Evolutionary conservation across 768 basidiomycete species (phyloP), one percentile per base, ranked within the genome.

Genomic region (Suillus luteus): DNA sequence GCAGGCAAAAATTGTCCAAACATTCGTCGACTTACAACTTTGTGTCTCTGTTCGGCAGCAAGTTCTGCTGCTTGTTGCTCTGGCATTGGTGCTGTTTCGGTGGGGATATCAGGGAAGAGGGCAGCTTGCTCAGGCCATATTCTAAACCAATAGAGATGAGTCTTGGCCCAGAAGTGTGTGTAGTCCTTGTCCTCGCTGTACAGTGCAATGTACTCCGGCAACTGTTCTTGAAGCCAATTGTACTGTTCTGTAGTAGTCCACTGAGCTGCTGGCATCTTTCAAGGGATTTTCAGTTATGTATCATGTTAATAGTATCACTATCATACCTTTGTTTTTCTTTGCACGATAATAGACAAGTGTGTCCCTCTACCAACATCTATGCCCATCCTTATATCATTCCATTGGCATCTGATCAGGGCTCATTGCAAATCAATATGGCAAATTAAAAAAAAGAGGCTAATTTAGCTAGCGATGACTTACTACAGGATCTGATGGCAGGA

Each of bases 51-150:
- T 9, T 35, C 35, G 2, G 44, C 38, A 31, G 35, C 55, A 35
- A 48, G 33, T 27, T 31, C 38, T 14, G 7, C 15, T 1, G 24
- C n/a, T 35, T 63, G 55, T 19, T 58, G 40, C 27, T 54, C 11
- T 6, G 24, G 15, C 4, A 5, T 14, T 24, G 24, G 12, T 5
- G 12, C 6, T 24, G 38, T 44, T 19, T 43, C 19, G 3, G 17
- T 38, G 17, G 35, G 7, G 14, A 46, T 38, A 22, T 19, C 55
- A 0, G 62, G 62, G 38, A 62, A 44, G 19, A 27, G 15, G 19
- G n/a, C 5, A 1, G 24, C 51, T 17, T 41, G 9, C 41, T 62
- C 62, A 9, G 52, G 62, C 62, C 62, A 62, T 11, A 14, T 62
- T 15, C 7, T 19, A 22, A 62, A 62, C 62, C 62, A 62, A 49